Base-by-base conservation (phyloP, 225 moss, liverwort and hornwort genomes). In the Anthoceros angustus region DNA sequence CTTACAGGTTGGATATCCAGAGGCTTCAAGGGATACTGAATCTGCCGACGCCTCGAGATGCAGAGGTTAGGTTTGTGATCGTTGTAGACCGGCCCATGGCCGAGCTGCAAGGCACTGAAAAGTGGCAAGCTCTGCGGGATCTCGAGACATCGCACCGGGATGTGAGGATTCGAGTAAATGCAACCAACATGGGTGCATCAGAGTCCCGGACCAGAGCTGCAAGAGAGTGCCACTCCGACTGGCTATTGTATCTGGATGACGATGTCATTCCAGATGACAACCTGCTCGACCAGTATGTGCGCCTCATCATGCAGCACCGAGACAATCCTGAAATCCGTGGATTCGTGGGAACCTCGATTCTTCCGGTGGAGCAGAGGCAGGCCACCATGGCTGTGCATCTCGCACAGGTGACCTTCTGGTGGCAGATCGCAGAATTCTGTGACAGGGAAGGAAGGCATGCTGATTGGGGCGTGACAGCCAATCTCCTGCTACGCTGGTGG, bases 241-340 rank as follows among this genome's bases (percentile, higher is more conserved):
- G 66, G 68, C 55, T 80, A 0, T 67, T 80, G 15, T 80, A 77
- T 62, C 74, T 80, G 8, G 72, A 80, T 32, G 80, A 75, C 68
- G 74, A 77, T 62, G 68, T 77, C 39, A 62, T 74, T 60, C 72
- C 75, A 0, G 65, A 55, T n/a, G n/a, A n/a, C n/a, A n/a, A n/a
- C n/a, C n/a, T n/a, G n/a, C n/a, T n/a, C n/a, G n/a, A n/a, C n/a
- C n/a, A n/a, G n/a, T n/a, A n/a, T n/a, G n/a, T n/a, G n/a, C n/a
- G n/a, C n/a, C n/a, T n/a, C n/a, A n/a, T n/a, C n/a, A n/a, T n/a
- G n/a, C n/a, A 5, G 12, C 39, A 2, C 24, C 20, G 70, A 12
- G 41, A 24, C 42, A 10, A 43, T 15, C 64, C 50, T 23, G 42
- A 41, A 21, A 73, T 63, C 24, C 66, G 62, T 40, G 71, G 78